Base-by-base conservation (phyloP, 352 stramenopile genomes). In the Phytopythium delawarense region DNA sequence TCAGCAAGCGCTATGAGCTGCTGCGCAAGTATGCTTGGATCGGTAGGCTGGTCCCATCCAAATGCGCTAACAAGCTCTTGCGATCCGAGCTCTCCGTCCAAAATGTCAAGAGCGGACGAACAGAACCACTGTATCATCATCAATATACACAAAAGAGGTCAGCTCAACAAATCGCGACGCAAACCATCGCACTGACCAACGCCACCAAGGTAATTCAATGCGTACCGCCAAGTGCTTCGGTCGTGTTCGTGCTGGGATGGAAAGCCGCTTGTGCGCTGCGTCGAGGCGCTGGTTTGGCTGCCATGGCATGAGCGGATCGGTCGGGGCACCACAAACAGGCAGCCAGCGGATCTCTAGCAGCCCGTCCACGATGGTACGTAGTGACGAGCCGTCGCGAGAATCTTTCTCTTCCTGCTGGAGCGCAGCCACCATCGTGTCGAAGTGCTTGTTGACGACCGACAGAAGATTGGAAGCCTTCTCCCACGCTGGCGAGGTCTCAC, bases 401-500 rank as follows among this genome's bases (percentile, higher is more conserved):
- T 37, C 61, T 40, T 62, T 58, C 57, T 49, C 59, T 59, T 46
- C 42, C 45, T 70, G 50, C 0, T 40, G 59, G 56, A 34, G 20
- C 15, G 35, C 42, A 23, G 49, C 34, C 54, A 64, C 70, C 76
- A 93, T 87, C 12, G 67, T 61, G 64, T 93, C 84, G 59, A 93
- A 91, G 50, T 88, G 79, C 30, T 78, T 81, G 62, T 91, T 93
- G n/a, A 88, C 79, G 32, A 93, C 75, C 42, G 68, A 76, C 39
- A 93, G 48, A 55, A 93, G 66, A 48, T 76, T 90, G 28, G 71
- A 55, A 1, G 82, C 74, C 50, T 88, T 88, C 6, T 50, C 52
- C 54, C 65, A 77, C 21, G 76, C 77, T 8, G 60, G 57, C 12
- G 72, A 65, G 15, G 51, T 35, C 21, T 69, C 61, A 32, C 30